A percentile compares a stretch with the other conserved stretches of the same genome.
Evolutionary conservation across 768 basidiomycete genomes (phyloP).

Genomic region (Russula emetica): DNA sequence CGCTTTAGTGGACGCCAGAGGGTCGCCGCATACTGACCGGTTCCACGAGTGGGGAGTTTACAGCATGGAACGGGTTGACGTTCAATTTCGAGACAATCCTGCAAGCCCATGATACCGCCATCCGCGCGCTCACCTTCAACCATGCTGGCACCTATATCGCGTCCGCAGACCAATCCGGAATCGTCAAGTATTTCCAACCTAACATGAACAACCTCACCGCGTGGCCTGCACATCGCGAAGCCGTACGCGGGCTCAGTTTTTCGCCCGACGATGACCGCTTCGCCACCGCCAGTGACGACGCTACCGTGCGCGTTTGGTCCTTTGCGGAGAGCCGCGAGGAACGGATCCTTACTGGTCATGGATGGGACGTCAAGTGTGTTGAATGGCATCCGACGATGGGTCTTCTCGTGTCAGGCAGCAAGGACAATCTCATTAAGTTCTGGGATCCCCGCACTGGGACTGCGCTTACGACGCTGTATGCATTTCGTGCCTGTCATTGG

Average conservation of each 20-base stretch:
- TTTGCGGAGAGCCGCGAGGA: constrained; percentile 91
- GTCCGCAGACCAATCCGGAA: constrained; percentile 87
- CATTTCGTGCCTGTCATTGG: constrained; percentile 9
- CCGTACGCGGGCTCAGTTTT: constrained; percentile 87
- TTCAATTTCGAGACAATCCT: constrained; percentile 99
- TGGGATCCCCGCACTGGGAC: constrained; percentile 97
- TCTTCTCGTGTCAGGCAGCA: constrained; percentile 89
- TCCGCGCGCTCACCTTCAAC: constrained; percentile 85
- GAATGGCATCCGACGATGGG: constrained; percentile 99
- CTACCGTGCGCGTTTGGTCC: constrained; percentile 90
- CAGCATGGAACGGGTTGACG: constrained; percentile 96
- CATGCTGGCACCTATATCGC: constrained; percentile 92
- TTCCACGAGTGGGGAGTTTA: constrained; percentile 96
- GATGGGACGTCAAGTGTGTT: constrained; percentile 98
- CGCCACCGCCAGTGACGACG: constrained; percentile 94
- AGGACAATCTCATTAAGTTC: constrained; percentile 98
- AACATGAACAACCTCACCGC: constrained; percentile 98
- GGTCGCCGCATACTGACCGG: constrained; percentile 90
- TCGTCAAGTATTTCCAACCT: constrained; percentile 98
- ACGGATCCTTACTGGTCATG: constrained; percentile 87
- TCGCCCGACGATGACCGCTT: constrained; percentile 89
- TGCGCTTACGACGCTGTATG: constrained; percentile 84
- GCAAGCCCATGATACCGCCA: constrained; percentile 96
- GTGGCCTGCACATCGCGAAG: constrained; percentile 94
- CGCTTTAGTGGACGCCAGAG: constrained; percentile 90